Evolutionary conservation across 805 yeast genomes (phyloP), one percentile per base, ranked within the genome.

Genomic region (Lachancea fermentati): DNA sequence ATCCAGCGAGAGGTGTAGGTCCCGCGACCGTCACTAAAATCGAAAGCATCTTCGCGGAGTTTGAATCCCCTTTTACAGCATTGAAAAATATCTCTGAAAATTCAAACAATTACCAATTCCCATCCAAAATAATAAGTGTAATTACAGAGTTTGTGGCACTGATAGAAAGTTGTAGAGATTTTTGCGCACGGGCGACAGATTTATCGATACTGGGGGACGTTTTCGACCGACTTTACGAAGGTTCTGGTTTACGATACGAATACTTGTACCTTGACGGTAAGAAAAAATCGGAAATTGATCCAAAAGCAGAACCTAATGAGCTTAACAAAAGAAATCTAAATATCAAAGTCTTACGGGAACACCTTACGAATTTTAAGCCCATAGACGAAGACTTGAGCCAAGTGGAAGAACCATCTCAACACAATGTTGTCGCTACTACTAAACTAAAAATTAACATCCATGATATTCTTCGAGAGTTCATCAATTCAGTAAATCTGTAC

Each of bases 1-100:
- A 67, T 38, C 91, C 89, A 1, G 67, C 77, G 28, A 63, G 81
- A 41, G 89, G 93, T 0, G 53, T 87, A 7, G 96, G 96, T 0
- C 68, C 65, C 1, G 71, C 72, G 26, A 63, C 81, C 0, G 44
- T 74, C 3, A 67, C 66, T 2, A 54, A 55, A 36, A 41, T 63
- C 0, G 51, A 47, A 14, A 28, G 18, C 1, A 14, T 41, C 3
- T 29, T 41, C 11, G 12, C 8, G 9, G 36, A 40, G 3, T 40
- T 33, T 19, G 39, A 30, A 11, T 29, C 39, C 8, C 43, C 43
- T 6, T 40, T 40, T 19, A 22, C 24, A 8, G 33, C 47, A 2
- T 36, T 60, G 7, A 54, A 51, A 8, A 45, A 40, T 30, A 45
- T 58, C 4, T n/a, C 30, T 14, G 26, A 17, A 4, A 15, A 17